Base-by-base conservation (phyloP, 2,329 filamentous ascomycete genomes). In the Raffaelea deltoideospora region DNA sequence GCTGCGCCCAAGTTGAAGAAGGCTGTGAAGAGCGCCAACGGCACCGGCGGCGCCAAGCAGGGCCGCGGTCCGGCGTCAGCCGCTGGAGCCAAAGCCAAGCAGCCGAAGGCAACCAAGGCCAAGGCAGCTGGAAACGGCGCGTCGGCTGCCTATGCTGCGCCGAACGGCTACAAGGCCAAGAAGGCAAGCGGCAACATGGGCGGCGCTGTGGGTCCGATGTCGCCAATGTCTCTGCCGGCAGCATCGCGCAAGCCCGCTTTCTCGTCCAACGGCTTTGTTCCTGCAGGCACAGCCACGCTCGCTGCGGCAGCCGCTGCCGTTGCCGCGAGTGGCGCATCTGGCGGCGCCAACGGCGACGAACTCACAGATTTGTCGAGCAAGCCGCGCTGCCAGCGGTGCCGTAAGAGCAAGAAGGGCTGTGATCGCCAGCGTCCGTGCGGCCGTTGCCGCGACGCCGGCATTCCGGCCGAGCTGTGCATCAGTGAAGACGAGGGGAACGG, bases 351-450 rank as follows among this genome's bases (percentile, higher is more conserved):
- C 46, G 84, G 94, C 46, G 87, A 95, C 46, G 87, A 95, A 39
- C 66, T 94, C 34, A 90, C 87, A 3, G 88, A 98, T 49, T 64
- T 96, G 17, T 95, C 88, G 1, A 87, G 81, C 46, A 95, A 96
- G 61, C 90, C 90, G 39, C 86, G 90, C 44, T 98, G 90, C 65
- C 90, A 98, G 57, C 81, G 90, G 40, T 98, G 90, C 67, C 81
- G 90, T 51, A 98, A 98, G 73, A 96, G 88, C 63, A 98, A 98
- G 69, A 98, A 98, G 63, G 90, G 90, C 11, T 98, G 90, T 54
- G 90, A 98, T 62, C 79, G 90, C 40, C 90, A 96, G 60, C 79
- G 90, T 28, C 90, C 90, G 21, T 98, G 90, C 53, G 84, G 86
- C 38, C 76, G 90, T 44, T 98, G 90, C 73, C 85, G 86, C 56